phyloP scores from a whole-genome alignment of 306 rosid species.

The Rosa multiflora region DNA sequence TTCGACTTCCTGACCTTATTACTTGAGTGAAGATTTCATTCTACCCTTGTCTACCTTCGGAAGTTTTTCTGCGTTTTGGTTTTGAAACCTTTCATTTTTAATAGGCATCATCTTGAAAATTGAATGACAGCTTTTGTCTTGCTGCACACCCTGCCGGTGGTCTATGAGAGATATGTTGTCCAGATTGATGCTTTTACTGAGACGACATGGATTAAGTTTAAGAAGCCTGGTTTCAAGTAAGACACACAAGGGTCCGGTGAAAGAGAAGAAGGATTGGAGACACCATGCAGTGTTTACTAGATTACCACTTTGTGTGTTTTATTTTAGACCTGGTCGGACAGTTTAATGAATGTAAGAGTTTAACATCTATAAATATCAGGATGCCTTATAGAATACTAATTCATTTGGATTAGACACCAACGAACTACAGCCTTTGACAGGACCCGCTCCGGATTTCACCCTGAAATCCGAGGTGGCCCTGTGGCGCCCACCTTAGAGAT shows the following conservation, averaged over 20 bases:
- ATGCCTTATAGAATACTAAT: too few species aligned
- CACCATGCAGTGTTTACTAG: background rate
- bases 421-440: too few species aligned
- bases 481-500: too few species aligned
- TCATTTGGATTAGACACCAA: too few species aligned
- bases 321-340: too few species aligned
- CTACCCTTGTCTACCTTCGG: background rate
- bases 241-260: slow-evolving; percentile 48
- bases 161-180: slow-evolving; percentile 50
- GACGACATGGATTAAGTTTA: slow-evolving; percentile 41
- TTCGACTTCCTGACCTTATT: slow-evolving; percentile 71
- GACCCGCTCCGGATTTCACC: too few species aligned
- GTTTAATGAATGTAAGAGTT: too few species aligned
- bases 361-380: too few species aligned
- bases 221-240: slow-evolving; percentile 56
- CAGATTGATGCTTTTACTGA: slow-evolving; percentile 44
- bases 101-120: background rate
- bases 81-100: background rate
- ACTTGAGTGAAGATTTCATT: slow-evolving; percentile 48
- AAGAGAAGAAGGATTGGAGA: slow-evolving; percentile 54
- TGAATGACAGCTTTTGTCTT: slow-evolving; percentile 41
- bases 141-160: slow-evolving; percentile 43
- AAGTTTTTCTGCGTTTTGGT: background rate
- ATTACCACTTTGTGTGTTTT: too few species aligned
- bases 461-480: too few species aligned